Evolutionary conservation across 192 early-diverging fungal genomes (phyloP).

Genomic region (Obelidium mucronatum): DNA sequence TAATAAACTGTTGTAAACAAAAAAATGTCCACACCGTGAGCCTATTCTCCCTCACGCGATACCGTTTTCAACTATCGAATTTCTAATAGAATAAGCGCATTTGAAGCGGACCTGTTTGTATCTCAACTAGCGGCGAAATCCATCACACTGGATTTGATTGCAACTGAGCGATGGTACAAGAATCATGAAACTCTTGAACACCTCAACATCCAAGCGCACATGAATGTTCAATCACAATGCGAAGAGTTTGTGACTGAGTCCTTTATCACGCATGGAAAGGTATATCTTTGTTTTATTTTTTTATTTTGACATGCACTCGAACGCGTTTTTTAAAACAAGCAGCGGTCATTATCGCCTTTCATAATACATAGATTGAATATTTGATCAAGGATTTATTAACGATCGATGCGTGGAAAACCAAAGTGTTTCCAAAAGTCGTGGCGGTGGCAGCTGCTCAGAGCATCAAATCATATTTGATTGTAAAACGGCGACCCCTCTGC

Average conservation of each 20-base stretch:
- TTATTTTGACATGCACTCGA: too few relatives aligned
- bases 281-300: conserved; percentile 24
- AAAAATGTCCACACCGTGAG: neutral
- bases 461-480: conserved; percentile 54
- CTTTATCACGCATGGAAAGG: conserved; percentile 49
- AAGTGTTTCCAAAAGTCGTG: conserved; percentile 49
- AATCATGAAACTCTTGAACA: conserved; percentile 55
- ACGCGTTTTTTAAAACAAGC: neutral
- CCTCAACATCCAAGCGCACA: conserved; percentile 62
- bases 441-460: conserved; percentile 27
- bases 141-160: conserved; percentile 22
- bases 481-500: conserved; percentile 21
- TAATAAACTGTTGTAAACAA: too few relatives aligned
- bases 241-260: conserved; percentile 57
- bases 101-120: conserved; percentile 33
- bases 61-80: neutral
- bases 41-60: too few relatives aligned
- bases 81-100: conserved; percentile 38
- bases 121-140: conserved; percentile 15
- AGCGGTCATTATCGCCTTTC: neutral
- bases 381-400: conserved; percentile 53
- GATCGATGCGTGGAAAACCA: conserved; percentile 54
- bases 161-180: conserved; percentile 48
- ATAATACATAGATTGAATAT: conserved; percentile 39
- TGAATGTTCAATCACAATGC: conserved; percentile 41